Conservation (phyloP, 2,329 filamentous ascomycete species). For the Neonectria hederae region DNA sequence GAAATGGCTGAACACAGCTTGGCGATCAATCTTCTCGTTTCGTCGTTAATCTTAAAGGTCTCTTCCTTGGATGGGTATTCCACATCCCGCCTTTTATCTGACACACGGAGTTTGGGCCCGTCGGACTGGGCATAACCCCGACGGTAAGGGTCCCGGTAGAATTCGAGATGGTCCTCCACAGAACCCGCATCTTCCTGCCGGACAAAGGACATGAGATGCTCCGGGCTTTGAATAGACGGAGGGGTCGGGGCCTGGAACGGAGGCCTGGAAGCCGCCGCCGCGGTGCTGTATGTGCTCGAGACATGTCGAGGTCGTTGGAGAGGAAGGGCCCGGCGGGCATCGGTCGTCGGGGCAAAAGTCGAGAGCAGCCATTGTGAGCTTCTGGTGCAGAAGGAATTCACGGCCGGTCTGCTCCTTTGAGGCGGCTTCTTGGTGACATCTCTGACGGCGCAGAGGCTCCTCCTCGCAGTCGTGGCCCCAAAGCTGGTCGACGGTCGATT, state of each 20-base stretch:
- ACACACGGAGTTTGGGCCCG: constrained; percentile 59
- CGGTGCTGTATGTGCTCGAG: constrained; percentile 40
- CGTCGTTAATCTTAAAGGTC: constrained; percentile 47
- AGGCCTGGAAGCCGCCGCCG: constrained; percentile 31
- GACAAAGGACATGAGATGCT: constrained; percentile 64
- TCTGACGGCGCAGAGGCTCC: constrained; percentile 38
- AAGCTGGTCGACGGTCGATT: constrained; percentile 52
- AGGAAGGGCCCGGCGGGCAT: constrained; percentile 29
- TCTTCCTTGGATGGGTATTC: constrained; percentile 57
- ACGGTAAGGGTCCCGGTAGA: constrained; percentile 62
- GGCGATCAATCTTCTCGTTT: constrained; percentile 48
- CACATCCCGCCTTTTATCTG: constrained; percentile 59
- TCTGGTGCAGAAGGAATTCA: constrained; percentile 42
- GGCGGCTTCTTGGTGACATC: constrained; percentile 30
- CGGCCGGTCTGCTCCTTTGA: constrained; percentile 20
- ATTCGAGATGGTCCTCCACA: constrained; percentile 63
- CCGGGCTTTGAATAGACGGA: constrained; percentile 39
- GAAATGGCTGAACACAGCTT: constrained; percentile 55
- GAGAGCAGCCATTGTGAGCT: constrained; percentile 54
- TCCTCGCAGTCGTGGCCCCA: constrained; percentile 38
- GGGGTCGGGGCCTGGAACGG: constrained; percentile 22
- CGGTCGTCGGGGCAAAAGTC: constrained; percentile 49
- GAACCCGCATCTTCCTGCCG: constrained; percentile 58
- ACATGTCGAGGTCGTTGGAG: constrained; percentile 32
- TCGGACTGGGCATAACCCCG: constrained; percentile 63